Base-by-base conservation (phyloP, 2,329 filamentous ascomycete species). In the Fusarium stilboides region DNA sequence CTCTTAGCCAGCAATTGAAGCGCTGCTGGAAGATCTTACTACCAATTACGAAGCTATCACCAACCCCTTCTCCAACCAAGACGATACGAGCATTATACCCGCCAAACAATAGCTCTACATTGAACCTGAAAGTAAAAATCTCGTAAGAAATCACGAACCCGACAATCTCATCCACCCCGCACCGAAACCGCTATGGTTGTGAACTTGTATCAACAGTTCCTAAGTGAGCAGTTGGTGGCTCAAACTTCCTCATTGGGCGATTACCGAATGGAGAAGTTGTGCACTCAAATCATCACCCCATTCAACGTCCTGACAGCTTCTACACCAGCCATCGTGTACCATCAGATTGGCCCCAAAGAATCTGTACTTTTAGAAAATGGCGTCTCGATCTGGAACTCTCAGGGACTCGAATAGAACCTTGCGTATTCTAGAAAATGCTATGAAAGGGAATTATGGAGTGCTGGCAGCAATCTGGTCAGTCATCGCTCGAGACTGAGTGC, bases 391-490 rank as follows among this genome's bases (percentile, higher is more conserved):
- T 14, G 14, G 19, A 22, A 22, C 5, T 5, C 43, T 14, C 6
- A 45, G 14, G 8, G 3, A 14, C 4, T 49, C 26, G 1, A 68
- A 68, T 12, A 24, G 49, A 17, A 65, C 58, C 4, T 15, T 65
- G 9, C 3, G 26, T 4, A 65, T 70, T 6, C 15, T 70, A 3
- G 24, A 62, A 6, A 19, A 59, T 37, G 63, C 63, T 4, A 36
- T 28, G 14, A 22, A 31, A 13, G 67, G 42, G 0, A 34, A 65
- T 2, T 70, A 65, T 19, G 59, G 68, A 13, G 63, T 68, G 1
- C 12, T 68, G 10, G 56, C 63, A 42, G 64, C 60, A n/a, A 57
- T 70, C 33, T 67, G 55, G 63, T 66, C 8, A 50, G 65, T 58
- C 40, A 5, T 37, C 19, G 6, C 4, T 2, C 17, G 17, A 24